phyloP scores from a whole-genome alignment of 2,329 filamentous ascomycete species.

The Exophiala spinifera region DNA sequence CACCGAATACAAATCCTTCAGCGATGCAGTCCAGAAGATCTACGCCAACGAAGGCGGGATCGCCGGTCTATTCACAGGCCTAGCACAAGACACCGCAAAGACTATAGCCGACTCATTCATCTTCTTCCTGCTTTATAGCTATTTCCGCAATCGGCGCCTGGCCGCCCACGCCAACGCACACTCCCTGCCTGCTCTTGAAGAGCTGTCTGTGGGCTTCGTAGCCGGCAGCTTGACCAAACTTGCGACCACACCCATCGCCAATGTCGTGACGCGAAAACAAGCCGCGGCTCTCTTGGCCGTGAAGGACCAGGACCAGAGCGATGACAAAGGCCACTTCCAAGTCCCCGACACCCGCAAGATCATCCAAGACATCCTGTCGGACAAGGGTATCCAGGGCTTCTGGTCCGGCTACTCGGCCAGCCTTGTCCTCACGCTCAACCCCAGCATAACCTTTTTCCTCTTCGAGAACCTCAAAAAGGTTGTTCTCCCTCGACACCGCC shows the following conservation, averaged over 20 bases:
- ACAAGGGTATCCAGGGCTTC: slow-evolving; percentile 71
- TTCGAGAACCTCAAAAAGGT: slow-evolving; percentile 67
- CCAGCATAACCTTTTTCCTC: slow-evolving; percentile 79
- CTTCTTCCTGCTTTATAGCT: slow-evolving; percentile 79
- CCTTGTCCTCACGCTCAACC: slow-evolving; percentile 77
- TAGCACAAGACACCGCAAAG: slow-evolving; percentile 63
- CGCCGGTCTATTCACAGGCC: slow-evolving; percentile 65
- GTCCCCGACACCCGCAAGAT: slow-evolving; percentile 55
- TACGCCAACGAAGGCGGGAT: slow-evolving; percentile 68
- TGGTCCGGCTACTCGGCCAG: slow-evolving; percentile 87
- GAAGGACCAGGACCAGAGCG: slow-evolving; percentile 1
- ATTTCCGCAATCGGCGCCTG: slow-evolving; percentile 48
- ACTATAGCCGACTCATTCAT: slow-evolving; percentile 73
- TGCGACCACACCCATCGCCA: slow-evolving; percentile 76
- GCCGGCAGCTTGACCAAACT: slow-evolving; percentile 73
- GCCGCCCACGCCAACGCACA: slow-evolving; percentile 34
- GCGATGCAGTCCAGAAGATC: slow-evolving; percentile 70
- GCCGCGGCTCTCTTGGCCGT: slow-evolving; percentile 56
- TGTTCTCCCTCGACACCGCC: slow-evolving; percentile 54
- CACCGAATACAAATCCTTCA: slow-evolving; percentile 61
- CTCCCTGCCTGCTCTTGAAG: slow-evolving; percentile 62
- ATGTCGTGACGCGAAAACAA: slow-evolving; percentile 79
- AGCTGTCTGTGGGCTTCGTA: slow-evolving; percentile 69
- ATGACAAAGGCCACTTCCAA: slow-evolving; percentile 29
- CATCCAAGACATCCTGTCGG: slow-evolving; percentile 59